These are phyloP conservation scores for Arthrobotrys pseudoclavata DNA, from an alignment of 2,329 filamentous ascomycete genomes.

Conservation along the genomic window DNA sequence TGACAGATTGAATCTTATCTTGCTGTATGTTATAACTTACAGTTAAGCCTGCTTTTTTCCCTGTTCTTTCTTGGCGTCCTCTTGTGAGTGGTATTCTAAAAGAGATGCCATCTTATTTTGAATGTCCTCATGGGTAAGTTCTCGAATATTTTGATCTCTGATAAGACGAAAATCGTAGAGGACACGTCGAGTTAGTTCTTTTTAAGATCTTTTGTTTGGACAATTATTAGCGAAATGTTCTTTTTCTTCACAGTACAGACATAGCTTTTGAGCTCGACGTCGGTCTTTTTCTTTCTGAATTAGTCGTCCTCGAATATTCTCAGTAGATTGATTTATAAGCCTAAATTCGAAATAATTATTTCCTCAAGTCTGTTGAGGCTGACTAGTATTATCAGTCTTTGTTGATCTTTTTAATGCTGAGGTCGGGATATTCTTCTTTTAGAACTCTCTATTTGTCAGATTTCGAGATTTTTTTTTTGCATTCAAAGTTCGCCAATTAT, in stretches of 20 bases:
- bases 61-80: not conserved
- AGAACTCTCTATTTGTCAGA: not conserved
- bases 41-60: not conserved
- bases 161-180: not conserved
- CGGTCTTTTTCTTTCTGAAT: not conserved
- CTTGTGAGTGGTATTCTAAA: not conserved
- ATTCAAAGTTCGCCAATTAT: slow-evolving; percentile 1
- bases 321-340: not conserved
- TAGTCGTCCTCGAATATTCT: not conserved
- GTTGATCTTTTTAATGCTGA: not conserved
- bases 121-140: not conserved
- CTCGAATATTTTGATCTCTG: slow-evolving; percentile 4
- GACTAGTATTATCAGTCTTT: not conserved
- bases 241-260: slow-evolving; percentile 1
- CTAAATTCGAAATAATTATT: not conserved
- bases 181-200: not conserved
- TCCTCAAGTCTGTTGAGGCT: not conserved
- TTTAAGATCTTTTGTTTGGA: slow-evolving; percentile 1
- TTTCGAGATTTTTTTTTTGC: slow-evolving; percentile 3
- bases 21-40: slow-evolving; percentile 5
- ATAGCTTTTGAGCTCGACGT: not conserved
- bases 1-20: slow-evolving; percentile 1
- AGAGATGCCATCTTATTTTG: not conserved
- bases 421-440: not conserved
- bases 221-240: slow-evolving; percentile 7